Evolutionary conservation across 768 basidiomycete genomes (phyloP), one percentile per base, ranked within the genome.

Genomic region (Boletellus emodensis): DNA sequence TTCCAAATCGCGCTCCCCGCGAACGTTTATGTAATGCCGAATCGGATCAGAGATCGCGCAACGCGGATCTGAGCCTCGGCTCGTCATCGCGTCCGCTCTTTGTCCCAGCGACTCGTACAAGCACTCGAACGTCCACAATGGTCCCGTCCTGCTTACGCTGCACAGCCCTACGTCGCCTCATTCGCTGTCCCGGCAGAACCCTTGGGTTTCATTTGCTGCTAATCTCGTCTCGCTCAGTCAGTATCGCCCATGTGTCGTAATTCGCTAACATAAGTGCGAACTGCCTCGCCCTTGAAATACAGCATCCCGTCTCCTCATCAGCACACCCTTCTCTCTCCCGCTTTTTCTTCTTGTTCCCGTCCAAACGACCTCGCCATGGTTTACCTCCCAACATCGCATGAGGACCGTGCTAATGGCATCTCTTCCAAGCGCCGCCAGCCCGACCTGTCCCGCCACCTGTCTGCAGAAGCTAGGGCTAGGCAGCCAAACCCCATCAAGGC

Each of bases 401-500:
- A 50, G 13, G 57, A 62, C 20, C 37, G 43, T 18, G 28, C 48
- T 14, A 48, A 22, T 10, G 60, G 56, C 11, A 28, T 52, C 13
- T 10, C 56, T 8, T 51, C 51, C 11, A 69, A 69, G 44, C 59
- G 57, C 45, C 62, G 62, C 28, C 65, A 57, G 45, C 61, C 61
- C 15, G 66, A 67, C 41, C 48, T 69, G 3, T 60, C 61, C 9
- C 70, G 69, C 18, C 70, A 71, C 46, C 51, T 71, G 42, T 71
- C 70, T 2, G 51, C 56, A n/a, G 70, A 71, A 47, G 63, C 71
- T 20, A 60, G 61, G 26, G 59, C 61, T 1, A 57, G 71, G 33
- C 65, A 65, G 4, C 67, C 70, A 2, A 71, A 71, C 40, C 66
- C 70, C 8, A 71, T 71, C 54, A 71, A 71, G 48, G 40, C 70